Conservation (phyloP, 1,284 basidiomycete genomes). For the Cryptococcus maquisensis region DNA sequence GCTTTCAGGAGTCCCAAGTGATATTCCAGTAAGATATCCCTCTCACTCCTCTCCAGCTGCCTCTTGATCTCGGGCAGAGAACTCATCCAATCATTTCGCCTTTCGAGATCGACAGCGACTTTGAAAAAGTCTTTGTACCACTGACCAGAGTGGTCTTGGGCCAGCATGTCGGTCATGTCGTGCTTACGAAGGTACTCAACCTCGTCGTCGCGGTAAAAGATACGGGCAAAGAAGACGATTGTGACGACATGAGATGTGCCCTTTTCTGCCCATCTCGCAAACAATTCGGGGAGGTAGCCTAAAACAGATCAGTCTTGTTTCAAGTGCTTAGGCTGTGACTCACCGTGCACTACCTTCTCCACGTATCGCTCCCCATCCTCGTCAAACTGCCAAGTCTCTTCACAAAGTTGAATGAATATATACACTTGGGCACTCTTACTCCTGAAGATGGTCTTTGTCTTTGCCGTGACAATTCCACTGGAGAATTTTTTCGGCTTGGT, state of each 20-base stretch:
- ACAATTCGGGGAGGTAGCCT: constrained; percentile 75
- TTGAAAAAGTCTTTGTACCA: constrained; percentile 97
- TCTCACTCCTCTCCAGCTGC: constrained; percentile 80
- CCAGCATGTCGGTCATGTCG: constrained; percentile 58
- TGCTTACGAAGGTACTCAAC: constrained; percentile 57
- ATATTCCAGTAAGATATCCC: constrained; percentile 78
- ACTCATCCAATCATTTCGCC: constrained; percentile 78
- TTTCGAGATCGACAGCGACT: constrained; percentile 88
- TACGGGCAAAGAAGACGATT: constrained; percentile 89
- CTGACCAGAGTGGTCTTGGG: constrained; percentile 64
- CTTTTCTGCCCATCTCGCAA: constrained; percentile 72
- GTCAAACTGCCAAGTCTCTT: constrained; percentile 95
- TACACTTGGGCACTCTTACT: constrained; percentile 82
- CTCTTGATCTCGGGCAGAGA: constrained; percentile 82
- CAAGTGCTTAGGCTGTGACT: constrained; percentile 14
- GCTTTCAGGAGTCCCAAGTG: constrained; percentile 55
- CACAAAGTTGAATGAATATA: constrained; percentile 90
- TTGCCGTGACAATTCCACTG: constrained; percentile 72
- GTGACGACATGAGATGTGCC: constrained; percentile 90
- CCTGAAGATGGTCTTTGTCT: constrained; percentile 84
- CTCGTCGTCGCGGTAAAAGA: constrained; percentile 82
- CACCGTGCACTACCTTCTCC: constrained; percentile 84
- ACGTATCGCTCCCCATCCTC: constrained; percentile 94
- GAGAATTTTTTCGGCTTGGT: constrained; percentile 54
- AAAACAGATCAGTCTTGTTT: not conserved